phyloP scores from a whole-genome alignment of 1,284 basidiomycete genomes.

The Pyrrhoderma lamaoense region DNA sequence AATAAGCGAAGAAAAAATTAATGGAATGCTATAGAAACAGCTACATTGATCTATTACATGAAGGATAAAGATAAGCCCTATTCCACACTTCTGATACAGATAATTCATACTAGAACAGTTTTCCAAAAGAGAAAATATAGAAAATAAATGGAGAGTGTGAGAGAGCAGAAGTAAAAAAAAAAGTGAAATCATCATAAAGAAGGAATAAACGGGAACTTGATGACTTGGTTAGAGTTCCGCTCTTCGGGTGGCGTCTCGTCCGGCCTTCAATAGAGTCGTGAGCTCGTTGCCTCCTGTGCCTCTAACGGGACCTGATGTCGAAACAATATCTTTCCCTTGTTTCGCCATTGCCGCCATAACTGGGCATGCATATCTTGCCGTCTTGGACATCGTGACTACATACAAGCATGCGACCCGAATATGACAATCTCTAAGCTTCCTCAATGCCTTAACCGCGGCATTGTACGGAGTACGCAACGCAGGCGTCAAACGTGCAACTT shows the following conservation, averaged over 20 bases:
- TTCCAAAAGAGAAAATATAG: background rate
- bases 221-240: constrained; percentile 34
- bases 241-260: constrained; percentile 79
- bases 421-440: constrained; percentile 78
- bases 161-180: no score
- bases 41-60: no score
- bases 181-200: background rate
- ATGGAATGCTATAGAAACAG: no score
- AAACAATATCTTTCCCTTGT: constrained; percentile 24
- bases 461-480: constrained; percentile 72
- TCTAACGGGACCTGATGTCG: constrained; percentile 32
- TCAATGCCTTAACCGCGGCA: constrained; percentile 68
- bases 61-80: no score
- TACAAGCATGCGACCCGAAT: constrained; percentile 86
- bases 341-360: constrained; percentile 49
- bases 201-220: background rate
- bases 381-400: constrained; percentile 67
- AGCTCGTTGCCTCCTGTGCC: constrained; percentile 89
- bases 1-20: no score
- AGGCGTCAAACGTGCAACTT: constrained; percentile 48
- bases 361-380: constrained; percentile 42
- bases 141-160: no score
- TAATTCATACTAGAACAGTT: no score
- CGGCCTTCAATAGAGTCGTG: constrained; percentile 76
- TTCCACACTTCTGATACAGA: no score